Conservation (phyloP, 768 basidiomycete genomes). For the Boletus rubescentipes region DNA sequence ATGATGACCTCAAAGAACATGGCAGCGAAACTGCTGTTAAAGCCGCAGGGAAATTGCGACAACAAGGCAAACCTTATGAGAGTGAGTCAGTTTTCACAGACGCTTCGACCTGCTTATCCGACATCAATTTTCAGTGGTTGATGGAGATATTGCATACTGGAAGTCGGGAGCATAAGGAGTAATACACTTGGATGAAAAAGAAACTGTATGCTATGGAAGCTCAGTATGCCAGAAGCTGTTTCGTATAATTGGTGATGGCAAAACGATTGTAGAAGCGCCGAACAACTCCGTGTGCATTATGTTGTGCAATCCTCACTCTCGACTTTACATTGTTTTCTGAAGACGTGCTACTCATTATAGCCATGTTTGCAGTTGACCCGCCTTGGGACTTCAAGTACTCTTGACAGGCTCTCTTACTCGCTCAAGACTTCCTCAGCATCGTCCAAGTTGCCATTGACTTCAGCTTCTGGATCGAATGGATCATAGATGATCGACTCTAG, state of each 20-base stretch:
- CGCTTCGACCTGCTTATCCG: slow-evolving; percentile 2
- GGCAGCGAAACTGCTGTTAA: slow-evolving; percentile 91
- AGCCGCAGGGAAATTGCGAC: slow-evolving; percentile 90
- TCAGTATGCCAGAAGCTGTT: slow-evolving; percentile 11
- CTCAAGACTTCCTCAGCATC: slow-evolving; percentile 15
- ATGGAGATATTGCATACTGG: slow-evolving; percentile 93
- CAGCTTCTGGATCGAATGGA: slow-evolving; percentile 28
- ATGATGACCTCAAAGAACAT: slow-evolving; percentile 85
- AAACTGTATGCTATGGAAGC: slow-evolving; percentile 11
- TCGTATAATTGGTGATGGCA: slow-evolving; percentile 9
- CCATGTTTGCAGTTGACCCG: no score
- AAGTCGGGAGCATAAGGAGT: slow-evolving; percentile 59
- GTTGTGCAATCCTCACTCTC: no score
- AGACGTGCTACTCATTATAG: no score
- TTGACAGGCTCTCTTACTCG: slow-evolving; percentile 10
- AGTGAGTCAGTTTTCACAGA: slow-evolving; percentile 48
- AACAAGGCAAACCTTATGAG: slow-evolving; percentile 97
- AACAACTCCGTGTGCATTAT: no score
- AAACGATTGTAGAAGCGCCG: not conserved
- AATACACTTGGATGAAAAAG: not conserved
- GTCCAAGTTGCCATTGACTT: slow-evolving; percentile 16
- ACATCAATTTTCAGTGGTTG: slow-evolving; percentile 54
- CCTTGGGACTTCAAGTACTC: no score
- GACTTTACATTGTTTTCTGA: no score
- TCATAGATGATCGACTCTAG: slow-evolving; percentile 81